Evolutionary conservation across 305 asterid genomes (phyloP).

Genomic region (Andrographis paniculata): DNA sequence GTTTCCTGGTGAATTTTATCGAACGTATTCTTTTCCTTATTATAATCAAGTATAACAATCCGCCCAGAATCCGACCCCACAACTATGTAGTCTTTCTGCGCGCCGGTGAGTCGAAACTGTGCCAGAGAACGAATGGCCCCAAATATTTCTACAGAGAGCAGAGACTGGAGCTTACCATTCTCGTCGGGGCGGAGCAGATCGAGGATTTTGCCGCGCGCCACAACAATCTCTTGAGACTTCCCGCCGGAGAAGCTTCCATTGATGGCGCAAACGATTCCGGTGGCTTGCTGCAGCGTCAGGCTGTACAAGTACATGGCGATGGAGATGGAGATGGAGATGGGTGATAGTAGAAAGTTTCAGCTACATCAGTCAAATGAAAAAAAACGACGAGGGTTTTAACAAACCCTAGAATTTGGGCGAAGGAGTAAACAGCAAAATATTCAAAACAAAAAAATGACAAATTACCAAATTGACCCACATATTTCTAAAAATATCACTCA

Average conservation of each 20-base stretch:
- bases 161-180: constrained; percentile 81
- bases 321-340: constrained; percentile 11
- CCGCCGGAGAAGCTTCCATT: constrained; percentile 96
- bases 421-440: not conserved
- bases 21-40: constrained; percentile 71
- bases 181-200: constrained; percentile 97
- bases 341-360: no score
- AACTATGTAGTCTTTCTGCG: constrained; percentile 86
- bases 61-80: constrained; percentile 97
- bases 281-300: constrained; percentile 80
- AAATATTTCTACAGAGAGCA: constrained; percentile 80
- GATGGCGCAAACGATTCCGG: constrained; percentile 83
- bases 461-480: no score
- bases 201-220: constrained; percentile 90
- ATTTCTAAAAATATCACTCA: no score
- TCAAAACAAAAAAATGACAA: no score
- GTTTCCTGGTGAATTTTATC: constrained; percentile 94
- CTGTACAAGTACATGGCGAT: constrained; percentile 74
- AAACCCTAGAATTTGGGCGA: constrained; percentile 41
- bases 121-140: constrained; percentile 91
- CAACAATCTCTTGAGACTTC: constrained; percentile 75
- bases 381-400: constrained; percentile 24
- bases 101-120: constrained; percentile 92
- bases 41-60: constrained; percentile 76
- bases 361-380: no score